These are phyloP conservation scores for Petunia hybrid DNA, from an alignment of 305 asterid genomes.

Conservation along the genomic window DNA sequence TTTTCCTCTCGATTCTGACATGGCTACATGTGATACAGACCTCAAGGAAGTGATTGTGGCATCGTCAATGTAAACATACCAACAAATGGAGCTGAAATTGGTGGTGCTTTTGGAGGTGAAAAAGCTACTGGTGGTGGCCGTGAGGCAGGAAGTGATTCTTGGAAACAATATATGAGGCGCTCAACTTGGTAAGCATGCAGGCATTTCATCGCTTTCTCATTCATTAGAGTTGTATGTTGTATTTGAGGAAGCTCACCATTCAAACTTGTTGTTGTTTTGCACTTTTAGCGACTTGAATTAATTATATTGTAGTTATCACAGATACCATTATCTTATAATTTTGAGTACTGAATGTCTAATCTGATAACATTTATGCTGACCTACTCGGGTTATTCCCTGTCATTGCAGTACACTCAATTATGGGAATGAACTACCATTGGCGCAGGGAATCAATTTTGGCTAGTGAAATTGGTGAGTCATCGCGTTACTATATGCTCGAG, in stretches of 20 bases:
- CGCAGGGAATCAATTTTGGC: conserved; percentile 96
- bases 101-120: conserved; percentile 99
- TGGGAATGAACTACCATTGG: conserved; percentile 90
- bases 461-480: conserved; percentile 43
- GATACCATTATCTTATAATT: background rate
- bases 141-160: conserved; percentile 99
- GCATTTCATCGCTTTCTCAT: background rate
- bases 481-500: background rate
- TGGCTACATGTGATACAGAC: conserved; percentile 51
- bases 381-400: conserved; percentile 5
- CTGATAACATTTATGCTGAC: background rate
- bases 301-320: background rate
- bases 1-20: conserved; percentile 25
- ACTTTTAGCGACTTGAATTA: background rate
- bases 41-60: conserved; percentile 96
- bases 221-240: background rate
- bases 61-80: conserved; percentile 95
- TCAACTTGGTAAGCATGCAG: conserved; percentile 79
- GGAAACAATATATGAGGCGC: conserved; percentile 99
- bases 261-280: background rate
- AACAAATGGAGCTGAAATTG: conserved; percentile 98
- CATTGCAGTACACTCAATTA: conserved; percentile 88
- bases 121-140: conserved; percentile 99
- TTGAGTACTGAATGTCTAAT: background rate
- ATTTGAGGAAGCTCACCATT: background rate